Evolutionary conservation across 2,329 filamentous ascomycete genomes (phyloP), one percentile per base, ranked within the genome.

Genomic region (Penicillium sumatraense): DNA sequence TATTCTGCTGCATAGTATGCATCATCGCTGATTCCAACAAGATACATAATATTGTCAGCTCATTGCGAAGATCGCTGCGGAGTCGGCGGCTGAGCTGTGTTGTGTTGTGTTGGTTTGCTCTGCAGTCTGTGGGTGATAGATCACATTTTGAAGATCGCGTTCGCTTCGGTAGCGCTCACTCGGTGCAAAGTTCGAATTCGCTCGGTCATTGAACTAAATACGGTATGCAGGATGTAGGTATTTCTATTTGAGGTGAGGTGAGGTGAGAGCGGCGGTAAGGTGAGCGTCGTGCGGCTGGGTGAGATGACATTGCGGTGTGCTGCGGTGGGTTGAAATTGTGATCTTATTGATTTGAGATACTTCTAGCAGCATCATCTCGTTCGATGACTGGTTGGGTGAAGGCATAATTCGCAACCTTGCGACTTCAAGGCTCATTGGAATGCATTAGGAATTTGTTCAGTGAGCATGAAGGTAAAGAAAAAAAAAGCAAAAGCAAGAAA

Each of bases 201-300:
- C 40, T 44, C 23, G 26, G 26, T n/a, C 13, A 18, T 5, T 21
- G 42, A 16, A 13, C 26, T 33, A 13, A 14, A 27, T 46, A 13
- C 42, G 27, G 42, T 21, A 46, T 31, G 27, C 42, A 46, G 42
- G 42, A 31, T 46, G 26, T 33, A 31, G 29, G 26, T 33, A 46
- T 45, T 45, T 29, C 24, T 45, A 27, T 16, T 29, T 27, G 3
- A n/a, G 20, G 21, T 14, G 21, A 26, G 21, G 16, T 13, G 6
- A 14, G 33, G 14, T 16, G 13, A 18, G 14, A 36, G 41, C 7
- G 18, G 41, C 7, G 24, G 41, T 27, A 29, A 24, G 41, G 41
- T 45, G 24, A 42, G 40, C 23, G 13, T 42, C 13, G 3, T 29
- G 23, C 21, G 24, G n/a, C 14, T 45, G 23, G 23, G n/a, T 27